These are phyloP conservation scores for Tuber umbilicatum DNA, from an alignment of 495 filamentous ascomycete species.

Conservation along the genomic window DNA sequence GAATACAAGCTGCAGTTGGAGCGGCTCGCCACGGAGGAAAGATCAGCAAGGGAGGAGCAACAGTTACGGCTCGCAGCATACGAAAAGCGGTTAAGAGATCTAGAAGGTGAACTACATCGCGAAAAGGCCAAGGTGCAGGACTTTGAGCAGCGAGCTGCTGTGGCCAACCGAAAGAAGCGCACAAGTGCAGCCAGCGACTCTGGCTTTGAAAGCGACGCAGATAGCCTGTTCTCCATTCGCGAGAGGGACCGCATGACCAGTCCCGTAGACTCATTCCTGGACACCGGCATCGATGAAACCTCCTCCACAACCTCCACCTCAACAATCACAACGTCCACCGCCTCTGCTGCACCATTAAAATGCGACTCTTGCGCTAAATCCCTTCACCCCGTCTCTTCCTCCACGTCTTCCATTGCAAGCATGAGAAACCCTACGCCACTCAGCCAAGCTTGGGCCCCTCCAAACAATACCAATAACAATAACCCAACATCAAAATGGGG, in stretches of 20 bases:
- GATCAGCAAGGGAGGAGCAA: constrained; percentile 20
- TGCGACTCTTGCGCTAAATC: constrained; percentile 12
- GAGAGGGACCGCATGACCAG: constrained; percentile 25
- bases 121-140: constrained; percentile 26
- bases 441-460: constrained; percentile 31
- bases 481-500: constrained; percentile 34
- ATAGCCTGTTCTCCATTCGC: constrained; percentile 32
- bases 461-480: constrained; percentile 14
- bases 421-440: constrained; percentile 36
- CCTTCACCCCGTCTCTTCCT: constrained; percentile 13
- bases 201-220: constrained; percentile 39
- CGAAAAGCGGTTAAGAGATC: constrained; percentile 27
- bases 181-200: constrained; percentile 32
- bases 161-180: constrained; percentile 16
- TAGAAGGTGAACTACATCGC: constrained; percentile 26
- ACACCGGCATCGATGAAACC: constrained; percentile 18
- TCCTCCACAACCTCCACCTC: neutral
- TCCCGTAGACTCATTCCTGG: constrained; percentile 31
- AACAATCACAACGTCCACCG: constrained; percentile 16
- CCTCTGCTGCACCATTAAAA: constrained; percentile 11
- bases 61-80: constrained; percentile 29
- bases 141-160: constrained; percentile 13
- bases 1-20: constrained; percentile 37
- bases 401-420: constrained; percentile 11
- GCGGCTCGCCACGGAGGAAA: constrained; percentile 25